Evolutionary conservation across 192 early-diverging fungal genomes (phyloP).

Genomic region (Phycomyces nitens): DNA sequence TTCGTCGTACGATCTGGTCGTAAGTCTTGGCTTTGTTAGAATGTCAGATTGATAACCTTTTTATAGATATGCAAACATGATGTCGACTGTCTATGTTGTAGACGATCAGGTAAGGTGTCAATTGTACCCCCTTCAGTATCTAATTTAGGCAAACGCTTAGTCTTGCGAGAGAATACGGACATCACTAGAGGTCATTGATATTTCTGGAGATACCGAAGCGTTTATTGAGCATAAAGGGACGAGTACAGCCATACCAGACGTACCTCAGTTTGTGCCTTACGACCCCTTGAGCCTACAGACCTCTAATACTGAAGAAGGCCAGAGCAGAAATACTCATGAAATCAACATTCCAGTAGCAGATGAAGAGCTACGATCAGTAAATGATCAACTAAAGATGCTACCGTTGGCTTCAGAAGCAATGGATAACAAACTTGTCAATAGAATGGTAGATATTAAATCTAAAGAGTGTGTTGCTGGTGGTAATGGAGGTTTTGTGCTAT

Average conservation of each 20-base stretch:
- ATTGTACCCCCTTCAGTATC: too few species aligned
- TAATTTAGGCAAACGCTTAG: too few species aligned
- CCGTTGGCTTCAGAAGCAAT: not conserved
- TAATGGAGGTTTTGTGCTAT: too few species aligned
- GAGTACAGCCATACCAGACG: not conserved
- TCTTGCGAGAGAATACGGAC: slow-evolving; percentile 1
- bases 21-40: not conserved
- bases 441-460: not conserved
- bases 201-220: not conserved
- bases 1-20: slow-evolving; percentile 1
- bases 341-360: slow-evolving; percentile 22
- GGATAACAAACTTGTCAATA: not conserved
- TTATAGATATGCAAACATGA: slow-evolving; percentile 11
- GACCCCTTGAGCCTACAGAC: too few species aligned
- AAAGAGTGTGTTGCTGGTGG: not conserved
- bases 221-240: not conserved
- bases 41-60: not conserved
- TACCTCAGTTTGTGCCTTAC: not conserved
- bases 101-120: slow-evolving; percentile 17
- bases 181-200: not conserved
- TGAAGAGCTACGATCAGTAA: slow-evolving; percentile 21
- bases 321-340: not conserved
- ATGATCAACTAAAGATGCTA: slow-evolving; percentile 15
- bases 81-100: not conserved
- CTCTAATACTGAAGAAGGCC: too few species aligned